Conservation (phyloP, 257 asterid genomes). For the Solanum habrochaites region DNA sequence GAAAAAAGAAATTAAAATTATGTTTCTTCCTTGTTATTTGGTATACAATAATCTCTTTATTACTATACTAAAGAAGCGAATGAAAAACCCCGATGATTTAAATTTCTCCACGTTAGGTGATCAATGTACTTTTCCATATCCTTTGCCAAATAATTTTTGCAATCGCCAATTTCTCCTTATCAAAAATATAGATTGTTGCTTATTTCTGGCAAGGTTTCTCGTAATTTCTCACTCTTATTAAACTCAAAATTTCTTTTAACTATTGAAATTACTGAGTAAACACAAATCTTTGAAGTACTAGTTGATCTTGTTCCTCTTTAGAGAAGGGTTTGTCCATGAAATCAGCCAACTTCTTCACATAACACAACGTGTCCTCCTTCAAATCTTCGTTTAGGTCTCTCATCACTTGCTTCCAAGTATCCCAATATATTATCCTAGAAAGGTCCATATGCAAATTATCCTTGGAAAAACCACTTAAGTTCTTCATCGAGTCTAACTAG, state of each 20-base stretch:
- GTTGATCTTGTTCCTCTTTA: neutral
- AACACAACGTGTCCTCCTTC: neutral
- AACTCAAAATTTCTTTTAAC: neutral
- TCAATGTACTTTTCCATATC: neutral
- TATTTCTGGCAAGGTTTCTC: too few relatives aligned
- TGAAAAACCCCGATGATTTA: neutral
- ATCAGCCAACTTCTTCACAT: neutral
- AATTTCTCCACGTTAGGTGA: too few relatives aligned
- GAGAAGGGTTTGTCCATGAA: neutral
- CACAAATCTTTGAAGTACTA: neutral
- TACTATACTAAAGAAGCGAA: neutral
- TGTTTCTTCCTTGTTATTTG: neutral
- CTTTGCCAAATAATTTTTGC: too few relatives aligned
- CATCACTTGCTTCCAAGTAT: neutral
- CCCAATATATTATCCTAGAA: neutral
- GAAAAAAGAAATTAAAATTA: too few relatives aligned
- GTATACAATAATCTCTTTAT: neutral
- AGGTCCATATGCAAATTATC: neutral
- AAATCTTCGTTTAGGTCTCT: neutral
- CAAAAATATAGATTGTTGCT: neutral
- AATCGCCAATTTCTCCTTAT: neutral
- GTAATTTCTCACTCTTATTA: too few relatives aligned
- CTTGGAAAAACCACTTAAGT: too few relatives aligned
- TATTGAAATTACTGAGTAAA: neutral
- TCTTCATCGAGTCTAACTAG: neutral